Evolutionary conservation across 108 stramenopile species (phyloP).

Genomic region (Pseudonitzschia delicatissima): DNA sequence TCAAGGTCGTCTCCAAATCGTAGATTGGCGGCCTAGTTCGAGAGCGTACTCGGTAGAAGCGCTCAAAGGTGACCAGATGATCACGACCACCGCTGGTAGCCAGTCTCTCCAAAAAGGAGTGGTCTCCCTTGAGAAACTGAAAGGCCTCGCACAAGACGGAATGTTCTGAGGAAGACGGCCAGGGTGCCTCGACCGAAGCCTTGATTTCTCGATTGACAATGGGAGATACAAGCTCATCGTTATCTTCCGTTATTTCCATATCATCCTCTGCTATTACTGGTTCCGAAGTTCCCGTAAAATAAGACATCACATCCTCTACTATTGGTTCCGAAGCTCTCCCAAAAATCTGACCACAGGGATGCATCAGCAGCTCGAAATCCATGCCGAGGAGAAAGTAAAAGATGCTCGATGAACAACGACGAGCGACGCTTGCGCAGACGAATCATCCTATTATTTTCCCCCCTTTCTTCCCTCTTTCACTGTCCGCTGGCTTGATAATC

Average conservation of each 20-base stretch:
- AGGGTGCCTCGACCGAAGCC: constrained; percentile 62
- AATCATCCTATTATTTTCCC: too few species aligned
- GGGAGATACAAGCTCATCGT: constrained; percentile 38
- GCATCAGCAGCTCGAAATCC: background rate
- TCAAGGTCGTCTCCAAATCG: constrained; percentile 4
- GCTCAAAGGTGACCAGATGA: constrained; percentile 15
- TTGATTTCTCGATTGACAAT: constrained; percentile 70
- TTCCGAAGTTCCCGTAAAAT: background rate
- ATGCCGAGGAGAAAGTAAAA: background rate
- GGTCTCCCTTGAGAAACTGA: constrained; percentile 24
- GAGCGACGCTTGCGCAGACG: too few species aligned
- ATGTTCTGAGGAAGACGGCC: constrained; percentile 56
- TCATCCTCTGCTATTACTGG: background rate
- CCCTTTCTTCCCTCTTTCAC: too few species aligned
- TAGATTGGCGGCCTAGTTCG: constrained; percentile 16
- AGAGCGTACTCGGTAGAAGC: constrained; percentile 28
- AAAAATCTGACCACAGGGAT: background rate
- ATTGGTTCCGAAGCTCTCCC: background rate
- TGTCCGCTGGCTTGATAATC: too few species aligned
- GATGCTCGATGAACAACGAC: too few species aligned
- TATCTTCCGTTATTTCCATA: background rate
- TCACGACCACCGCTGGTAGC: constrained; percentile 12
- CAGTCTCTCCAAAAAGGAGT: constrained; percentile 16
- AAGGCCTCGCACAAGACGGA: constrained; percentile 79
- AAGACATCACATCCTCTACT: background rate